Conservation (phyloP, 768 basidiomycete species). For the Naganishia antarctica region DNA sequence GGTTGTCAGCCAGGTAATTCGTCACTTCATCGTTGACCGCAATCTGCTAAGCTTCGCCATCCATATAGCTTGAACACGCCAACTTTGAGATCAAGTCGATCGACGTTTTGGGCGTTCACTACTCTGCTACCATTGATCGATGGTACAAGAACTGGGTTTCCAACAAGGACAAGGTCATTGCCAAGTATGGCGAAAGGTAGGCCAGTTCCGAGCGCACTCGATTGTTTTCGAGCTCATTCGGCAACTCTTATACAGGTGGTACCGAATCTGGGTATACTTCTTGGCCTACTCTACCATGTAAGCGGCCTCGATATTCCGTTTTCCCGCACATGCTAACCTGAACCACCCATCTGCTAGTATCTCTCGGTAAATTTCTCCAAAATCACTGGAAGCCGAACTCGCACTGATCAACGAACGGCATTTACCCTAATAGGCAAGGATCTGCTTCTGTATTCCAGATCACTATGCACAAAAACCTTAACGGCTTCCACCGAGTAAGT, state of each 20-base stretch:
- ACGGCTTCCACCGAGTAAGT: slow-evolving; percentile 72
- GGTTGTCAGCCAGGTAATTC: slow-evolving; percentile 70
- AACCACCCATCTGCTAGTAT: slow-evolving; percentile 24
- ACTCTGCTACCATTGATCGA: slow-evolving; percentile 69
- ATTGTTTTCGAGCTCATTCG: not conserved
- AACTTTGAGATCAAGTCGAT: slow-evolving; percentile 96
- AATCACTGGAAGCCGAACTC: not conserved
- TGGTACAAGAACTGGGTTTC: slow-evolving; percentile 98
- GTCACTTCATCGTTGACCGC: not conserved
- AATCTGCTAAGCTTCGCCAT: slow-evolving; percentile 10
- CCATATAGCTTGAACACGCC: slow-evolving; percentile 60
- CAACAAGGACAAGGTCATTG: slow-evolving; percentile 84
- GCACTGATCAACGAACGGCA: not conserved
- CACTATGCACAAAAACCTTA: slow-evolving; percentile 96
- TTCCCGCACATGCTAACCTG: not conserved
- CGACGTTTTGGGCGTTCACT: slow-evolving; percentile 96
- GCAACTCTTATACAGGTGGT: slow-evolving; percentile 56
- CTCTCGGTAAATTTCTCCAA: slow-evolving; percentile 57
- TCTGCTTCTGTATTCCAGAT: slow-evolving; percentile 91
- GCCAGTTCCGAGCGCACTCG: not conserved
- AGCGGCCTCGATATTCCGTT: slow-evolving; percentile 32
- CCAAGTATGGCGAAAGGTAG: slow-evolving; percentile 73
- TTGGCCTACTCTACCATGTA: slow-evolving; percentile 81
- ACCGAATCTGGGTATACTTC: slow-evolving; percentile 95
- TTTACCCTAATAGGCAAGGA: slow-evolving; percentile 61